Base-by-base conservation (phyloP, 164 flowering plant species). In the Magnolia changhungtana region DNA sequence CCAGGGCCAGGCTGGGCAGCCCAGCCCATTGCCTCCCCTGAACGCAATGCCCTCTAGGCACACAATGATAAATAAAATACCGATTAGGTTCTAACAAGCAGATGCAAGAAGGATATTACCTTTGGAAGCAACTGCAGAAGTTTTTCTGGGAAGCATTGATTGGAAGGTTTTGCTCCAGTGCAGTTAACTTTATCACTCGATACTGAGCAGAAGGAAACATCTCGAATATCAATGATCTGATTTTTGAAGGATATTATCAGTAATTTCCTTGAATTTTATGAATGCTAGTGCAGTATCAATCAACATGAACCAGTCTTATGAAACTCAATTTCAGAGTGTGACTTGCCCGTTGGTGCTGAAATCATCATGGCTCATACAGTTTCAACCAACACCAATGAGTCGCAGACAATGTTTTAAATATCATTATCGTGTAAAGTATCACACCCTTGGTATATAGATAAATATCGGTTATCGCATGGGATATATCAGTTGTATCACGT, bases 81-180 rank as follows among this genome's bases (percentile, higher is more conserved):
- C 50, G 13, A 18, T 51, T 19, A 3, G 27, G 63, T 16, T 51
- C 27, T 61, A 51, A 71, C 23, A 63, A 51, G 9, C 20, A 14
- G 4, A 66, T 59, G 69, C 7, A 67, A 24, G 21, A 1, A 75
- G 21, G 66, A 66, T 49, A 11, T 65, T 80, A 96, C 99, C 97
- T 91, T 91, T 67, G 99, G 91, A 75, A 87, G 84, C 85, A 96
- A 84, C 81, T 84, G 90, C 81, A 96, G 81, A 68, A 96, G 94
- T 76, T 88, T 88, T 61, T 87, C 84, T 50, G 98, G 98, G 58
- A 84, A 79, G 8, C 77, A 72, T 45, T 9, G 24, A 71, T 74
- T 74, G 74, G 95, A 86, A 49, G 95, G 87, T 77, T 88, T 96
- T 76, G 93, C 92, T 77, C 98, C 97, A 77, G 71, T 5, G 72